Conservation (phyloP, 1,284 basidiomycete genomes). For the Irpex rosettiformis region DNA sequence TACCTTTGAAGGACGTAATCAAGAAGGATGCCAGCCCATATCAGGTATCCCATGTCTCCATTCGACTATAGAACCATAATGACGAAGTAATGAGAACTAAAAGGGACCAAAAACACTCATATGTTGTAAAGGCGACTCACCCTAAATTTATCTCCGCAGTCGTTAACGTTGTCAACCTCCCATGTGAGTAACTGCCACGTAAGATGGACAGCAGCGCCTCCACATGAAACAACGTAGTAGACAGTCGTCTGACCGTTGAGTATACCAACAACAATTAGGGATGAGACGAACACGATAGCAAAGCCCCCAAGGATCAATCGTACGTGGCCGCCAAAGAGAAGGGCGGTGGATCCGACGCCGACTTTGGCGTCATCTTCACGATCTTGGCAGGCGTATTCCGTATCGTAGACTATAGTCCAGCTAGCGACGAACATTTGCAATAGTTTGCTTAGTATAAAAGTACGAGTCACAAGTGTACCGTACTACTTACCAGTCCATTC, state of each 20-base stretch:
- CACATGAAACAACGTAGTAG: slow-evolving; percentile 55
- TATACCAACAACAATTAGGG: not conserved
- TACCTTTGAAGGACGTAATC: not conserved
- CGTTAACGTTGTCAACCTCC: slow-evolving; percentile 37
- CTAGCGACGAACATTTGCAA: too few species aligned
- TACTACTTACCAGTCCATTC: not conserved
- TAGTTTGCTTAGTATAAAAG: slow-evolving; percentile 16
- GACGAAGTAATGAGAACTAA: too few species aligned
- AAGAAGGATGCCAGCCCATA: slow-evolving; percentile 1
- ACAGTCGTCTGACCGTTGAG: slow-evolving; percentile 46
- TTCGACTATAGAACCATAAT: not conserved
- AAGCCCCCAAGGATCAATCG: slow-evolving; percentile 43
- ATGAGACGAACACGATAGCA: not conserved
- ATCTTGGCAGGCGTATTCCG: slow-evolving; percentile 58
- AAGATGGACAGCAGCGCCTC: slow-evolving; percentile 42
- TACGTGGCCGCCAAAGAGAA: slow-evolving; percentile 53
- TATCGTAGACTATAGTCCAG: slow-evolving; percentile 72
- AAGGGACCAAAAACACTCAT: too few species aligned
- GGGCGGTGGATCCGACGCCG: slow-evolving; percentile 52
- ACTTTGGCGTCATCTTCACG: slow-evolving; percentile 48
- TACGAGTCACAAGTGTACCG: not conserved
- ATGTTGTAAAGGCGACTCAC: too few species aligned
- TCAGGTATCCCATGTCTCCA: slow-evolving; percentile 1
- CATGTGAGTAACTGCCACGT: slow-evolving; percentile 57
- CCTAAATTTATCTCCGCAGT: slow-evolving; percentile 6